phyloP scores from a whole-genome alignment of 768 basidiomycete genomes.

The Termitomyces sp. region DNA sequence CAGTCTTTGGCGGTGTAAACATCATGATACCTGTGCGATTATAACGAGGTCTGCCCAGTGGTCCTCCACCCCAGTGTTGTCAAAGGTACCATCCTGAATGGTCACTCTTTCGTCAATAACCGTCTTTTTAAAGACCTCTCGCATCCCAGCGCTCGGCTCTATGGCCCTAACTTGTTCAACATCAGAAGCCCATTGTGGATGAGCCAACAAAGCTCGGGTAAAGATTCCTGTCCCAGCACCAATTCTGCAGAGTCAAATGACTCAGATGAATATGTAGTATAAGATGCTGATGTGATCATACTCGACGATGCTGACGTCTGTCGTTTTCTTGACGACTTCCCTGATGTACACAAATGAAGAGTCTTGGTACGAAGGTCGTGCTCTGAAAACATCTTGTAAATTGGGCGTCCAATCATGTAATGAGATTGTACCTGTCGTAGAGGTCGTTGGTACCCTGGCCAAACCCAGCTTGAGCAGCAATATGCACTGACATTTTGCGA shows the following conservation, averaged over 20 bases:
- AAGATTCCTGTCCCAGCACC: conserved; percentile 90
- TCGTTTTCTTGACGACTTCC: conserved; percentile 31
- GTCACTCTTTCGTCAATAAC: conserved; percentile 51
- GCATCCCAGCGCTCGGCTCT: conserved; percentile 89
- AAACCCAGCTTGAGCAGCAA: conserved; percentile 71
- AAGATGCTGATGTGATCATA: conserved; percentile 27
- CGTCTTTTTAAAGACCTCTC: conserved; percentile 59
- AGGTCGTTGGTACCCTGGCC: conserved; percentile 78
- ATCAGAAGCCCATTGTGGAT: conserved; percentile 48
- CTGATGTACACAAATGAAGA: conserved; percentile 61
- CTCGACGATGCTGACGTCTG: conserved; percentile 67
- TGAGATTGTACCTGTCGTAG: conserved; percentile 56
- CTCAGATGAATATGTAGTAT: neutral
- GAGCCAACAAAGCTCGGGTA: conserved; percentile 72
- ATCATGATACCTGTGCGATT: conserved; percentile 59
- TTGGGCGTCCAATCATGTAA: neutral
- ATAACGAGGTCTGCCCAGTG: conserved; percentile 77
- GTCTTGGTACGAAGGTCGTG: conserved; percentile 79
- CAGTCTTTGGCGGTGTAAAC: neutral
- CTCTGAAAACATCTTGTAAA: conserved; percentile 35
- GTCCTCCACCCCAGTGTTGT: conserved; percentile 53
- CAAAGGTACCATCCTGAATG: conserved; percentile 67
- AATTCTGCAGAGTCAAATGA: conserved; percentile 43
- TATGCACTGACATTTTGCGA: conserved; percentile 43
- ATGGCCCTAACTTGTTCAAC: conserved; percentile 61